Conservation (phyloP, 1,139 yeast genomes). For the Scheffersomyces lignicola region DNA sequence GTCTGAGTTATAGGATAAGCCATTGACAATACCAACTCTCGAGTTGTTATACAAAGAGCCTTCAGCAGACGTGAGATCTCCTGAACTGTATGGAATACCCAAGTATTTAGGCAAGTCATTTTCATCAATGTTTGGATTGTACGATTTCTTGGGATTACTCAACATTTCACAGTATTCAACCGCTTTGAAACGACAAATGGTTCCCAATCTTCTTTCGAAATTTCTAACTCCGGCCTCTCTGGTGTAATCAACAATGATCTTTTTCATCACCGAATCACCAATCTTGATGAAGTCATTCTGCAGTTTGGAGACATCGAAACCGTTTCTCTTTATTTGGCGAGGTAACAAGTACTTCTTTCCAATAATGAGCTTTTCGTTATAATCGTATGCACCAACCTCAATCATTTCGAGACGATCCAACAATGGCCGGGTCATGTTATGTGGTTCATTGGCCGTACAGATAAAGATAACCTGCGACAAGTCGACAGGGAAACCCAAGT, state of each 20-base stretch:
- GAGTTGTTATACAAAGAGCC: conserved; percentile 26
- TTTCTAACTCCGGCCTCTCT: conserved; percentile 88
- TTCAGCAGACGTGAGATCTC: conserved; percentile 16
- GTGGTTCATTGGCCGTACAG: conserved; percentile 88
- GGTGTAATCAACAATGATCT: conserved; percentile 69
- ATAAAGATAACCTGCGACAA: conserved; percentile 80
- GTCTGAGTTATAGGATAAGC: conserved; percentile 82
- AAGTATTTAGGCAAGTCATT: conserved; percentile 50
- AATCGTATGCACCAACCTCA: conserved; percentile 78
- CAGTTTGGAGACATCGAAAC: conserved; percentile 41
- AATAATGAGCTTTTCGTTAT: conserved; percentile 74
- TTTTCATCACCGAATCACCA: conserved; percentile 54
- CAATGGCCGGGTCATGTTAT: conserved; percentile 74
- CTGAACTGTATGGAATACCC: conserved; percentile 48
- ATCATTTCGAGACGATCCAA: conserved; percentile 87
- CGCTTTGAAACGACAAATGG: conserved; percentile 78
- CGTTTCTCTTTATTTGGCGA: conserved; percentile 73
- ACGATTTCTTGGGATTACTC: conserved; percentile 18
- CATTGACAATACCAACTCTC: conserved; percentile 80
- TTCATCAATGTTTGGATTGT: conserved; percentile 39
- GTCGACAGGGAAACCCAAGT: conserved; percentile 85
- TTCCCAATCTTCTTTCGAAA: conserved; percentile 69
- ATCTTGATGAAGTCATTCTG: conserved; percentile 28
- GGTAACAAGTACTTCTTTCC: conserved; percentile 74
- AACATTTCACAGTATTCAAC: conserved; percentile 63